phyloP scores from a whole-genome alignment of 2,329 filamentous ascomycete species.

The Trichothecium sympodiale region DNA sequence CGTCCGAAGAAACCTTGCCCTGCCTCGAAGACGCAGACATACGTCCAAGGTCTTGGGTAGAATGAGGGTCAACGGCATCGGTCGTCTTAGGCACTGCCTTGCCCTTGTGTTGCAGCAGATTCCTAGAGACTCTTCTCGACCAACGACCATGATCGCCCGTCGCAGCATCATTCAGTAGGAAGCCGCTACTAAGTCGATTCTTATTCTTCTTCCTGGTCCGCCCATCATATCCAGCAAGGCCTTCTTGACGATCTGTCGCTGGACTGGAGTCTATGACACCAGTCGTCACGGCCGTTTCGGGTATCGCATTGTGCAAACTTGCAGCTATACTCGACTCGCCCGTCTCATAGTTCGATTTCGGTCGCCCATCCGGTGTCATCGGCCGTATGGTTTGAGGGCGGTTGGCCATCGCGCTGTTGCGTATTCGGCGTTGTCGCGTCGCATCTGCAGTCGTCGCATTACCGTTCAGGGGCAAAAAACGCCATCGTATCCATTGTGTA shows the following conservation, averaged over 20 bases:
- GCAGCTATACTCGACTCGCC: constrained; percentile 31
- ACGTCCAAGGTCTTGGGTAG: neutral
- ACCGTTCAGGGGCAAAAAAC: too few relatives aligned
- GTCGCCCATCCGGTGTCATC: neutral
- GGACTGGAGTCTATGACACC: constrained; percentile 7
- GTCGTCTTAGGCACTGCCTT: constrained; percentile 4
- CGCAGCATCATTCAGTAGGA: constrained; percentile 36
- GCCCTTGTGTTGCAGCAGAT: constrained; percentile 6
- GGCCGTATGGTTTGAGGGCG: neutral
- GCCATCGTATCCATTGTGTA: too few relatives aligned
- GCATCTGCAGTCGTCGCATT: too few relatives aligned
- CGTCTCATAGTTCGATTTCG: constrained; percentile 25
- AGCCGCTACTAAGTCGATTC: constrained; percentile 35
- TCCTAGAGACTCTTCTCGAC: constrained; percentile 16
- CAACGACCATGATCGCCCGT: constrained; percentile 19
- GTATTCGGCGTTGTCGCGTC: too few relatives aligned
- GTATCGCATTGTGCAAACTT: constrained; percentile 13
- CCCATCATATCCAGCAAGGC: constrained; percentile 6
- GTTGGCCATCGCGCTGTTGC: too few relatives aligned
- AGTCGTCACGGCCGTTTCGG: neutral
- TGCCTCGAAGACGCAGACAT: too few relatives aligned
- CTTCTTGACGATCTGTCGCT: neutral
- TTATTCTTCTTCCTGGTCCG: constrained; percentile 24
- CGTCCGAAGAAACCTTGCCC: too few relatives aligned
- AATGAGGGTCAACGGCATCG: neutral